Evolutionary conservation across 139 green algal species (phyloP).

Genomic region (Micromonas pusilla): DNA sequence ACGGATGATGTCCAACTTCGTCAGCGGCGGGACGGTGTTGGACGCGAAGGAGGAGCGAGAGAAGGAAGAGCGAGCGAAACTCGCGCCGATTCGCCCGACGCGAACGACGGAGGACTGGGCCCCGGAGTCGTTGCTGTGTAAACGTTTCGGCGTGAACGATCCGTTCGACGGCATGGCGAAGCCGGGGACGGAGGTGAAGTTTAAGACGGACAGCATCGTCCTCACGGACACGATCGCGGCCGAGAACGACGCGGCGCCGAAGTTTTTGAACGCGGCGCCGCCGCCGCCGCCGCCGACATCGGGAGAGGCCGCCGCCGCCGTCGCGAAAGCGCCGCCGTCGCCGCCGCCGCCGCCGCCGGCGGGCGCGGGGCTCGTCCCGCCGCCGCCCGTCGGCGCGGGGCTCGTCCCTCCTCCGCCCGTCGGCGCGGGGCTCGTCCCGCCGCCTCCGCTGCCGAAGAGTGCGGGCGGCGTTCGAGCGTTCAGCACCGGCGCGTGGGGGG

Average conservation of each 20-base stretch:
- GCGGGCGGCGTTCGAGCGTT: not conserved
- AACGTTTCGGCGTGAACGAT: conserved; percentile 81
- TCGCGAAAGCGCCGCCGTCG: no score
- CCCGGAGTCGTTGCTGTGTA: conserved; percentile 82
- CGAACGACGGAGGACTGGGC: conserved; percentile 49
- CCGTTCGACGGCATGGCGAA: conserved; percentile 48
- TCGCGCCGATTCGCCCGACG: not conserved
- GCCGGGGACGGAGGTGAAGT: not conserved
- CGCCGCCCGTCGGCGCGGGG: no score
- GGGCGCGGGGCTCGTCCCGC: not conserved
- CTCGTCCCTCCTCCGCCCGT: no score
- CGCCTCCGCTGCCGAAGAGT: no score
- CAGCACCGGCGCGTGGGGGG: not conserved
- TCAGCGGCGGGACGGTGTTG: not conserved
- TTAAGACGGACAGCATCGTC: not conserved
- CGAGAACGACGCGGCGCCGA: not conserved
- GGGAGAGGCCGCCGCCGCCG: no score
- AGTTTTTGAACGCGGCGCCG: not conserved
- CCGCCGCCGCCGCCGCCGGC: no score
- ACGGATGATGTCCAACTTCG: not conserved
- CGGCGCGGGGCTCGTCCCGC: not conserved
- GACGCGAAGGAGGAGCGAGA: not conserved
- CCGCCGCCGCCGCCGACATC: not conserved
- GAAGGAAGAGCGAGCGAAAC: conserved; percentile 7
- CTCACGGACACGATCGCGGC: not conserved